phyloP scores from a whole-genome alignment of 2,329 filamentous ascomycete species.

The Graphilbum fragrans region DNA sequence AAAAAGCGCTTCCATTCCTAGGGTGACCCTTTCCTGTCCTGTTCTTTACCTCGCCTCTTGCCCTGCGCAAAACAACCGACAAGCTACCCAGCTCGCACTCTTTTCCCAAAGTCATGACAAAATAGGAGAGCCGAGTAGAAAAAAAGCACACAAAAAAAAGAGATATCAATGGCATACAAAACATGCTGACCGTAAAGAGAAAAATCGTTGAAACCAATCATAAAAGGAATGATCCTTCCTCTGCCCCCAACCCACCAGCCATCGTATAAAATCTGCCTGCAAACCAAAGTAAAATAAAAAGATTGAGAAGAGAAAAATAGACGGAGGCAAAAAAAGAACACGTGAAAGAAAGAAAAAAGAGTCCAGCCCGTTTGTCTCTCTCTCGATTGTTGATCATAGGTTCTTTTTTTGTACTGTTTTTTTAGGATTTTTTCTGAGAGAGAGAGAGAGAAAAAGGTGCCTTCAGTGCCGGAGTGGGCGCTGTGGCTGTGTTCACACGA shows the following conservation, averaged over 20 bases:
- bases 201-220: not conserved
- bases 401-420: not conserved
- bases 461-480: too few relatives aligned
- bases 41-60: too few relatives aligned
- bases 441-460: not conserved
- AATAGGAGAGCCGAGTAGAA: not conserved
- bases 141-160: not conserved
- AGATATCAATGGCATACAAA: not conserved
- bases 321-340: not conserved
- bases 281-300: not conserved
- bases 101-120: too few relatives aligned
- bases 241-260: not conserved
- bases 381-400: not conserved
- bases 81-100: too few relatives aligned
- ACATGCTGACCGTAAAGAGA: not conserved
- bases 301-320: not conserved
- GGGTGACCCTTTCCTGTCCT: too few relatives aligned
- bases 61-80: too few relatives aligned
- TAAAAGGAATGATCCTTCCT: not conserved
- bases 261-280: not conserved
- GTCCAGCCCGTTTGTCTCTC: conserved; percentile 1
- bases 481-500: conserved; percentile 12
- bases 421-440: conserved; percentile 1
- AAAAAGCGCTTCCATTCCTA: too few relatives aligned
- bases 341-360: not conserved